Conservation (phyloP, 345 rosid genomes). For the Triadica sebifera region DNA sequence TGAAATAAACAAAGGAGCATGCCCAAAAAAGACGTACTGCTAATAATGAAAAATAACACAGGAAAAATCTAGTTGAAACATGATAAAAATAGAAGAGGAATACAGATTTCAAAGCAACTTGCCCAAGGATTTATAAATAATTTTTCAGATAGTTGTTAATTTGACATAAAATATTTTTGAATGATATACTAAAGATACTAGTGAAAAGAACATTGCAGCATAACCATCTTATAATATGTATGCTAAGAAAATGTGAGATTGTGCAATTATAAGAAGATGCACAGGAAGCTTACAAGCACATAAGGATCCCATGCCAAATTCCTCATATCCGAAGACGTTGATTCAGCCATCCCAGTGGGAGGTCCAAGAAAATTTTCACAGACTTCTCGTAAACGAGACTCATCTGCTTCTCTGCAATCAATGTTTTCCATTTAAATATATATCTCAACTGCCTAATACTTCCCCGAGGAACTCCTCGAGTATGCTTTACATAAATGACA, state of each 20-base stretch:
- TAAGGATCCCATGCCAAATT: slow-evolving; percentile 81
- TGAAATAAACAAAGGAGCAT: not conserved
- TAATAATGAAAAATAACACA: not conserved
- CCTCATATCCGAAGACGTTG: slow-evolving; percentile 44
- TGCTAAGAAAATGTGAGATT: not conserved
- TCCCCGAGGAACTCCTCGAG: too few species aligned
- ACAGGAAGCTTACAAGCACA: slow-evolving; percentile 64
- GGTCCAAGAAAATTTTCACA: slow-evolving; percentile 97
- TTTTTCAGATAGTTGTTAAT: not conserved
- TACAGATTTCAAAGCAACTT: too few species aligned
- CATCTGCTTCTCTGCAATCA: slow-evolving; percentile 85
- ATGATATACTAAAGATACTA: too few species aligned
- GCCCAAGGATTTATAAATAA: not conserved
- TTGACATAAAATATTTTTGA: too few species aligned
- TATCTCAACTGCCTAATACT: too few species aligned
- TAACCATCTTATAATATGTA: too few species aligned
- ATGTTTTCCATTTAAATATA: not conserved
- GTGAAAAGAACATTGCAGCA: too few species aligned
- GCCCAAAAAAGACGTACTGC: not conserved
- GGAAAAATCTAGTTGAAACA: not conserved
- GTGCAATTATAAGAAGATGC: not conserved
- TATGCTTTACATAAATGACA: not conserved
- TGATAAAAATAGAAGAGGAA: not conserved
- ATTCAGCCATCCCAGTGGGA: slow-evolving; percentile 81
- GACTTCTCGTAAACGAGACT: slow-evolving; percentile 88